Conservation (phyloP, 345 rosid genomes). For the Gossypium turneri region DNA sequence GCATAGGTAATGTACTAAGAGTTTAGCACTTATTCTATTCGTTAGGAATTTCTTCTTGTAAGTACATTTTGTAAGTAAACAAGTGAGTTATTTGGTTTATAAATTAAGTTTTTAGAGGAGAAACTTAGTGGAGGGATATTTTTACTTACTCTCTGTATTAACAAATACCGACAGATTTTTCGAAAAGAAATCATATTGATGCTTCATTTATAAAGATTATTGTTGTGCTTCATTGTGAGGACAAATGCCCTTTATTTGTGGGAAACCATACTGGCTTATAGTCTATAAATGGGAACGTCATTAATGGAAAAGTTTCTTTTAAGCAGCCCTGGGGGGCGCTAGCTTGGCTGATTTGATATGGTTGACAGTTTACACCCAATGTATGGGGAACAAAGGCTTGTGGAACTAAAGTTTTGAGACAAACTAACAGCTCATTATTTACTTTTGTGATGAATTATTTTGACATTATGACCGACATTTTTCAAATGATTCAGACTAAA, state of each 20-base stretch:
- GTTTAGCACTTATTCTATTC: too few species aligned
- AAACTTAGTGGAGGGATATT: too few species aligned
- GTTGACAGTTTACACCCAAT: neutral
- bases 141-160: too few species aligned
- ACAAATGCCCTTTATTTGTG: neutral
- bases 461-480: neutral
- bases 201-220: too few species aligned
- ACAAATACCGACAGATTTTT: too few species aligned
- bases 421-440: neutral
- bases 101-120: too few species aligned
- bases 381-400: neutral
- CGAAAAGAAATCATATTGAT: too few species aligned
- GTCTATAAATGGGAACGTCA: neutral
- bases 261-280: neutral
- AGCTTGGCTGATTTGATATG: conserved; percentile 6
- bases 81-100: too few species aligned
- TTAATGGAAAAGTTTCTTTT: conserved; percentile 16
- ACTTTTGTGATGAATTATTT: conserved; percentile 3
- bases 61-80: too few species aligned
- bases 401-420: conserved; percentile 1
- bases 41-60: too few species aligned
- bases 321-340: neutral
- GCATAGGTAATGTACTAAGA: too few species aligned
- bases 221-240: neutral
- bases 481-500: neutral